Evolutionary conservation across 129 eudicot species (phyloP).

Genomic region (Artemisia annua): DNA sequence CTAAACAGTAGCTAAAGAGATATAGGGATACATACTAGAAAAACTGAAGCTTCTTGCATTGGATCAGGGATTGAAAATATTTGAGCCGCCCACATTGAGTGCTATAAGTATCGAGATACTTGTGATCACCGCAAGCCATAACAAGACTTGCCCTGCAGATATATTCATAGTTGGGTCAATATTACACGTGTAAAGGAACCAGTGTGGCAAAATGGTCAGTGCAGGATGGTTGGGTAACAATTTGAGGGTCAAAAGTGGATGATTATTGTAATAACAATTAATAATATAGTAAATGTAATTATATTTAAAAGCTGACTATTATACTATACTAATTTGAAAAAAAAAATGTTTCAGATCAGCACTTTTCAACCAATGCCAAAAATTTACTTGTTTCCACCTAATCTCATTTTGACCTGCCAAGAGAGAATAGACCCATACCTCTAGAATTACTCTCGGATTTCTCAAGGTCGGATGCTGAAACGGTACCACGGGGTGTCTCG

Average conservation of each 20-base stretch:
- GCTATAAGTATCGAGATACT: slow-evolving; percentile 62
- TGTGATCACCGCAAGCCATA: slow-evolving; percentile 82
- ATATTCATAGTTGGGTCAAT: slow-evolving; percentile 19
- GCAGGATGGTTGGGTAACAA: background rate
- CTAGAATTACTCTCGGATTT: slow-evolving; percentile 39
- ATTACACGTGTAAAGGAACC: background rate
- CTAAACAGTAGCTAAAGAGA: slow-evolving; percentile 8
- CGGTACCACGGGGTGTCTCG: slow-evolving; percentile 29
- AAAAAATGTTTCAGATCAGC: background rate
- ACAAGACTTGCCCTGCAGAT: slow-evolving; percentile 59
- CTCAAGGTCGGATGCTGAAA: slow-evolving; percentile 30
- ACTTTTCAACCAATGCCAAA: background rate
- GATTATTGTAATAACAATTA: no score
- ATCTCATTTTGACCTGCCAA: background rate
- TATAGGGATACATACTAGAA: slow-evolving; percentile 18
- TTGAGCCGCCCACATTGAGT: slow-evolving; percentile 54
- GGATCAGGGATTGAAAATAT: slow-evolving; percentile 68
- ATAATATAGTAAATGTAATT: no score
- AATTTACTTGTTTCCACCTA: background rate
- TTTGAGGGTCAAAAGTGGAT: background rate
- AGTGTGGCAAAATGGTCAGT: background rate
- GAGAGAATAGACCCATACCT: slow-evolving; percentile 30
- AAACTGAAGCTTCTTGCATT: slow-evolving; percentile 16
- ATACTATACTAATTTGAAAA: no score
- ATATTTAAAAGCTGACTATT: no score